Evolutionary conservation across 2,329 filamentous ascomycete genomes (phyloP).

Genomic region (Exophiala spinifera): DNA sequence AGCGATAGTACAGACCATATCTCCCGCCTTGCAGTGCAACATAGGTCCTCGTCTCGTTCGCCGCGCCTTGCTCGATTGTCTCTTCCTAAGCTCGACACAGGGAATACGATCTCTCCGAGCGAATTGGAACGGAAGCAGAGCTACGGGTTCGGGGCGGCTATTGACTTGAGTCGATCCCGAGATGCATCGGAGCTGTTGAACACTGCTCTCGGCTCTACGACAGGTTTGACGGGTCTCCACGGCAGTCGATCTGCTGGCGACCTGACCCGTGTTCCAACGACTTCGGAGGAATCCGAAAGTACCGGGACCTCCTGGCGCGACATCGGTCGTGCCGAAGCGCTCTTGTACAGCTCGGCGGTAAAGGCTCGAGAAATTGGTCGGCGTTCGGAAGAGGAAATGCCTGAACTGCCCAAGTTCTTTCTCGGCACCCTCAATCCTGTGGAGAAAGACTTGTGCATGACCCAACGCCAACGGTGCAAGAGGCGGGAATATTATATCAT

Average conservation of each 20-base stretch:
- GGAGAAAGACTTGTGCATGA: constrained; percentile 36
- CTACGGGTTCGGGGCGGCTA: constrained; percentile 33
- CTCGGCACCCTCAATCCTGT: constrained; percentile 33
- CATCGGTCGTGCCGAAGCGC: constrained; percentile 70
- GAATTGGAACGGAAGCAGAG: constrained; percentile 23
- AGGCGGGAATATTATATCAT: constrained; percentile 53
- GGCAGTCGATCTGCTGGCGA: constrained; percentile 13
- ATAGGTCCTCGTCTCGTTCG: constrained; percentile 39
- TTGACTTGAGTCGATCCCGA: constrained; percentile 23
- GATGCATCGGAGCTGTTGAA: constrained; percentile 26
- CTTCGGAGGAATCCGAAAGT: constrained; percentile 18
- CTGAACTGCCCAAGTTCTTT: constrained; percentile 34
- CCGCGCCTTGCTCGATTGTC: constrained; percentile 46
- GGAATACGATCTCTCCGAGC: constrained; percentile 31
- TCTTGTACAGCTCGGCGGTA: constrained; percentile 81
- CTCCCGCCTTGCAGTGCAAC: constrained; percentile 40
- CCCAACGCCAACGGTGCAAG: constrained; percentile 33
- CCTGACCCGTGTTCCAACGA: constrained; percentile 1
- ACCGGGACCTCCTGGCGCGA: constrained; percentile 57
- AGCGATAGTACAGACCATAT: constrained; percentile 38
- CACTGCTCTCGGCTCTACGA: constrained; percentile 31
- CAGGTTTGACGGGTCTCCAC: constrained; percentile 26
- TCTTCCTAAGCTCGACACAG: constrained; percentile 51
- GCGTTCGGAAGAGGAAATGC: constrained; percentile 51
- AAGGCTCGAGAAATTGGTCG: constrained; percentile 79